Percentiles rank a stretch among this genome's conserved stretches.
phyloP scores from a whole-genome alignment of 495 filamentous ascomycete species.

The Aspergillus indologenus region DNA sequence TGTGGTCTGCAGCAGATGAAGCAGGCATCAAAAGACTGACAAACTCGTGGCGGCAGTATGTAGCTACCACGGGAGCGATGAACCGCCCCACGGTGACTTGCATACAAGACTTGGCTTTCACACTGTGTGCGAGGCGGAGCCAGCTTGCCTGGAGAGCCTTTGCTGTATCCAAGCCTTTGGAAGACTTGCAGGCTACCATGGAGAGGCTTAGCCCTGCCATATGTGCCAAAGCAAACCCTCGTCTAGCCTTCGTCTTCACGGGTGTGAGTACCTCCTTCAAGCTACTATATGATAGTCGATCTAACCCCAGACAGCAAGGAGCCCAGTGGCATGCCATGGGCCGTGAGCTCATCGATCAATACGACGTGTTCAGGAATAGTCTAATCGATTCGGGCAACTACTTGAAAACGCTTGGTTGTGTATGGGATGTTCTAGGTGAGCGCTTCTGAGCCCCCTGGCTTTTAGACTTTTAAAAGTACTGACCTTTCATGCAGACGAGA shows the following conservation, averaged over 20 bases:
- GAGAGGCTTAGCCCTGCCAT: background rate
- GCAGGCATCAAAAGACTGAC: background rate
- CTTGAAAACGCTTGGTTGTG: background rate
- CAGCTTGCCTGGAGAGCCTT: background rate
- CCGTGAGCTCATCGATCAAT: background rate
- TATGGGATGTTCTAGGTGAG: background rate
- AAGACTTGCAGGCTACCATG: background rate
- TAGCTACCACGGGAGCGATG: background rate
- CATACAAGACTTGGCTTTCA: background rate
- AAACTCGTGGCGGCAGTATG: background rate
- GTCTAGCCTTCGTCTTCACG: background rate
- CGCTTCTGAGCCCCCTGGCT: no score
- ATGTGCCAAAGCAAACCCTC: background rate
- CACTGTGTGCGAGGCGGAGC: background rate
- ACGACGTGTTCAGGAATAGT: background rate
- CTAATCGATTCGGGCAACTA: background rate
- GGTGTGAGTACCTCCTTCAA: background rate
- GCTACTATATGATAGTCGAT: background rate
- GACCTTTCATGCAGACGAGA: background rate
- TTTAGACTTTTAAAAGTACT: background rate
- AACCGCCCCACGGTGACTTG: background rate
- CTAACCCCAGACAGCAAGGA: background rate
- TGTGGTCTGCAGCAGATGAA: constrained; percentile 3
- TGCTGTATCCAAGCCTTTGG: background rate
- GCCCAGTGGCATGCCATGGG: constrained; percentile 5